phyloP scores from a whole-genome alignment of 192 early-diverging fungal species.

The Coemansia sp. region DNA sequence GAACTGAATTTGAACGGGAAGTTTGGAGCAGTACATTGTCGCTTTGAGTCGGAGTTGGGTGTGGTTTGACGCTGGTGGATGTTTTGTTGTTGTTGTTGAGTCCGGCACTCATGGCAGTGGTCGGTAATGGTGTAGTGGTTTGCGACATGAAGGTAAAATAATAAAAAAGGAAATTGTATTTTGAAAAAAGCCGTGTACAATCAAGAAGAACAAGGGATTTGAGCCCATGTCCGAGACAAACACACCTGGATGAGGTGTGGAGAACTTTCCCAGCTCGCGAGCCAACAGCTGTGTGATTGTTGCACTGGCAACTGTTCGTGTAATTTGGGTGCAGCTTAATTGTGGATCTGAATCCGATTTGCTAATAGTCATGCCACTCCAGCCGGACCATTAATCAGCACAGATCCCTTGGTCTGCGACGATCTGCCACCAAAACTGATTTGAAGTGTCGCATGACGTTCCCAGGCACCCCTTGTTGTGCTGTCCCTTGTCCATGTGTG shows the following conservation, averaged over 20 bases:
- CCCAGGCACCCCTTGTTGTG: not conserved
- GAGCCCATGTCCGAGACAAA: not conserved
- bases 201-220: not conserved
- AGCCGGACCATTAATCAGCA: not conserved
- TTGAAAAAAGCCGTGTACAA: not conserved
- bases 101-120: not conserved
- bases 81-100: not conserved
- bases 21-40: conserved; percentile 30
- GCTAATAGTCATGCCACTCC: not conserved
- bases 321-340: not conserved
- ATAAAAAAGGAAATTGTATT: not conserved
- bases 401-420: not conserved
- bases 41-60: not conserved
- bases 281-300: not conserved
- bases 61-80: not conserved
- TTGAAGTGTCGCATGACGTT: not conserved
- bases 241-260: not conserved
- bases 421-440: not conserved
- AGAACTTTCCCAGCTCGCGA: not conserved
- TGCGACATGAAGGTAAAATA: not conserved
- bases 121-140: not conserved
- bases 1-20: conserved; percentile 14
- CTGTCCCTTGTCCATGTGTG: not conserved
- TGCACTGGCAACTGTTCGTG: not conserved
- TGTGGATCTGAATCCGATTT: not conserved